Percentiles rank a stretch among this genome's conserved stretches.
These are phyloP conservation scores for Xylaria sp. DNA, from an alignment of 495 filamentous ascomycete species.

Conservation along the genomic window DNA sequence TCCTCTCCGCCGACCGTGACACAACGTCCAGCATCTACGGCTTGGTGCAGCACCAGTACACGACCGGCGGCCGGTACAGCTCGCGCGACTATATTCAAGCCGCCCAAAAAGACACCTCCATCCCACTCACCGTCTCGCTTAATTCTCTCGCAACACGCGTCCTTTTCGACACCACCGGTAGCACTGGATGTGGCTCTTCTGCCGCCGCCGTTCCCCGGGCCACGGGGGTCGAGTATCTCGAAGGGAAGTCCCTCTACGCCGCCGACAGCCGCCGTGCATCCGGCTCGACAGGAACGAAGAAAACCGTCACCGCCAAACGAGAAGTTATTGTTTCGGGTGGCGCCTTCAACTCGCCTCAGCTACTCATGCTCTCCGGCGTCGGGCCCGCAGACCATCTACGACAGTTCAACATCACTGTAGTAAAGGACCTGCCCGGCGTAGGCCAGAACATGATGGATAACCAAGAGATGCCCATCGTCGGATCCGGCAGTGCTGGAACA, in stretches of 20 bases:
- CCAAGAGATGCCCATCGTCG: slow-evolving; percentile 43
- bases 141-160: slow-evolving; percentile 46
- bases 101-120: slow-evolving; percentile 30
- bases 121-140: slow-evolving; percentile 44
- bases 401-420: slow-evolving; percentile 41
- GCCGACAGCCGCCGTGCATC: slow-evolving; percentile 38
- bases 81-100: slow-evolving; percentile 47
- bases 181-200: slow-evolving; percentile 25
- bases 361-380: slow-evolving; percentile 55
- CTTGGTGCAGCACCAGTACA: slow-evolving; percentile 41
- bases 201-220: slow-evolving; percentile 37
- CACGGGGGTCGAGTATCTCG: slow-evolving; percentile 44
- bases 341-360: slow-evolving; percentile 53
- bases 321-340: slow-evolving; percentile 55
- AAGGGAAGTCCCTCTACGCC: slow-evolving; percentile 44
- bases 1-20: slow-evolving; percentile 39
- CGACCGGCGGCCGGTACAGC: slow-evolving; percentile 46
- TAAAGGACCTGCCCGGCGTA: slow-evolving; percentile 43
- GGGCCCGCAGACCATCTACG: slow-evolving; percentile 37
- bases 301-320: slow-evolving; percentile 44
- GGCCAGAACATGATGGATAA: slow-evolving; percentile 52
- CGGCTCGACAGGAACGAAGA: slow-evolving; percentile 37
- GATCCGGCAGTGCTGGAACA: slow-evolving; percentile 34
- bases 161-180: slow-evolving; percentile 39
- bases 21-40: slow-evolving; percentile 45